Evolutionary conservation across 1,284 basidiomycete genomes (phyloP).

Genomic region (Marasmius fiardii): DNA sequence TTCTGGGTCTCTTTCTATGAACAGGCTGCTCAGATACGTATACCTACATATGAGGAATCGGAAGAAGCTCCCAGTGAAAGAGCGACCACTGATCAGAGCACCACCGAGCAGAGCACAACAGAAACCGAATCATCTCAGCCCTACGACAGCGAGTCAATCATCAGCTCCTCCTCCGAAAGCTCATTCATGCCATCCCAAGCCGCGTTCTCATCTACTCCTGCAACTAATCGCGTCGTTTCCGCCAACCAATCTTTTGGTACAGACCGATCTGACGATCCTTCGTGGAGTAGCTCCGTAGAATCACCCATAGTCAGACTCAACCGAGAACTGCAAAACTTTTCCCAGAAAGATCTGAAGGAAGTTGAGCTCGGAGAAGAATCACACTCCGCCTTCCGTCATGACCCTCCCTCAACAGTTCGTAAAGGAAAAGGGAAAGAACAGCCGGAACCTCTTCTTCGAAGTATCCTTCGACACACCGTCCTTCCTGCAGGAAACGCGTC

Average conservation of each 20-base stretch:
- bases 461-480: conserved; percentile 47
- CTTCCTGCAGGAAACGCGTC: conserved; percentile 22
- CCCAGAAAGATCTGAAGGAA: conserved; percentile 31
- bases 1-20: conserved; percentile 98
- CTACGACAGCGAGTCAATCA: conserved; percentile 4
- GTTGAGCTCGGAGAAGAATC: background rate
- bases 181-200: conserved; percentile 68
- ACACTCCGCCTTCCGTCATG: conserved; percentile 16
- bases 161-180: conserved; percentile 51
- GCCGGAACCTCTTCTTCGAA: conserved; percentile 39
- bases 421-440: conserved; percentile 44
- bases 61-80: background rate
- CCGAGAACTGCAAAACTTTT: conserved; percentile 60
- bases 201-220: conserved; percentile 73
- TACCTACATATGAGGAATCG: conserved; percentile 64
- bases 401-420: conserved; percentile 8
- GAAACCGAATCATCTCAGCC: conserved; percentile 24
- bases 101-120: conserved; percentile 23
- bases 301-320: conserved; percentile 75
- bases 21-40: conserved; percentile 82
- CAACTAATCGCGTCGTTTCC: conserved; percentile 40
- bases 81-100: conserved; percentile 35
- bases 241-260: conserved; percentile 35
- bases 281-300: conserved; percentile 69
- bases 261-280: conserved; percentile 44